Evolutionary conservation across 2,329 filamentous ascomycete genomes (phyloP).

Genomic region (Bipolaris oryzae): DNA sequence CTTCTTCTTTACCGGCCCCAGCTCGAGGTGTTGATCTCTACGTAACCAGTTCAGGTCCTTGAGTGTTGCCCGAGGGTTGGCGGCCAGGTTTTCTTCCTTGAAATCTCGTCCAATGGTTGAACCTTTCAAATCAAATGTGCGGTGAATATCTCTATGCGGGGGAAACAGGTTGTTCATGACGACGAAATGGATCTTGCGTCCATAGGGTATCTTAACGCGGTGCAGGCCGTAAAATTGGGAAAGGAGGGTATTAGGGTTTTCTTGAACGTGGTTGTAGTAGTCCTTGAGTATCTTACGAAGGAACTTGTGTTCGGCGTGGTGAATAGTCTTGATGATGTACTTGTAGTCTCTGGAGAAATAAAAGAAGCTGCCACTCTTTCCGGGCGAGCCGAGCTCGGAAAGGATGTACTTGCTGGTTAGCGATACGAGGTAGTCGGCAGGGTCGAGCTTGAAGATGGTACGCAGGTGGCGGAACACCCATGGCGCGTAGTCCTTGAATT

Average conservation of each 20-base stretch:
- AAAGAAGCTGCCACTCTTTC: constrained; percentile 98
- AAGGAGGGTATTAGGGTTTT: constrained; percentile 94
- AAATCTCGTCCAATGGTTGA: constrained; percentile 94
- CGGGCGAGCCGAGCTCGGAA: constrained; percentile 93
- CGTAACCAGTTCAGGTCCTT: constrained; percentile 98
- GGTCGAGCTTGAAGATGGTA: constrained; percentile 85
- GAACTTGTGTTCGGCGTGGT: constrained; percentile 91
- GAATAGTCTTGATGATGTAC: constrained; percentile 99
- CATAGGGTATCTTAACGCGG: constrained; percentile 97
- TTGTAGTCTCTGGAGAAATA: constrained; percentile 99
- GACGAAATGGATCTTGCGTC: constrained; percentile 98
- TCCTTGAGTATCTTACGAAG: constrained; percentile 83
- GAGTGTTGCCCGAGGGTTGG: constrained; percentile 88
- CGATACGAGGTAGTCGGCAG: constrained; percentile 97
- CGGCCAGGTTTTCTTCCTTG: constrained; percentile 81
- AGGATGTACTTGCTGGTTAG: constrained; percentile 98
- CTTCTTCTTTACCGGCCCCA: constrained; percentile 86
- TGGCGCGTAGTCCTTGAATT: constrained; percentile 99
- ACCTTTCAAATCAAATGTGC: constrained; percentile 95
- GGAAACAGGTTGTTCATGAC: constrained; percentile 99
- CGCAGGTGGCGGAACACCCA: constrained; percentile 97
- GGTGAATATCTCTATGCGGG: constrained; percentile 94
- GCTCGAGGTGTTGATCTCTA: constrained; percentile 81
- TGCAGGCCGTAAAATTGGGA: constrained; percentile 98
- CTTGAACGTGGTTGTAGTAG: constrained; percentile 89